Percentiles rank a stretch among this genome's conserved stretches.
Conservation (phyloP, 768 basidiomycete genomes). For the Hirschioporus abietinus region DNA sequence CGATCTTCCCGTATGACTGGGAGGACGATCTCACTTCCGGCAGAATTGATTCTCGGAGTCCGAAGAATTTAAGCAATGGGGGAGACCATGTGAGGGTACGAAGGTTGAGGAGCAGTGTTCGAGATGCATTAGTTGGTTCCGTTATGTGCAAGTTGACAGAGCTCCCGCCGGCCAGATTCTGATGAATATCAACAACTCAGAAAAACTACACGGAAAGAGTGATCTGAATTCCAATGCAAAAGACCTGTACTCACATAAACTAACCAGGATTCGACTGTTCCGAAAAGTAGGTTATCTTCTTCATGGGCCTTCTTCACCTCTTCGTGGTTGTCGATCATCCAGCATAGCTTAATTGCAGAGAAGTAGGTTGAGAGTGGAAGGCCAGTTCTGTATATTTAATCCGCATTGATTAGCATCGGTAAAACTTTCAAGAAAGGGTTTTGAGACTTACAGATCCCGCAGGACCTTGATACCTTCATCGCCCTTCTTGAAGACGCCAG, state of each 20-base stretch:
- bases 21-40: constrained; percentile 88
- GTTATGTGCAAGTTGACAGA: constrained; percentile 71
- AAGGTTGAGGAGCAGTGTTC: constrained; percentile 88
- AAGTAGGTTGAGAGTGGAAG: constrained; percentile 97
- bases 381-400: constrained; percentile 57
- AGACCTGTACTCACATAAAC: constrained; percentile 56
- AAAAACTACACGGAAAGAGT: constrained; percentile 4
- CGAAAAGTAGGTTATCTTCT: constrained; percentile 77
- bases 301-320: constrained; percentile 76
- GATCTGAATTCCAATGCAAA: neutral
- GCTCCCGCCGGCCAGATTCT: constrained; percentile 84
- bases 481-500: constrained; percentile 66
- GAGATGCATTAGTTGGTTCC: constrained; percentile 94
- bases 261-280: constrained; percentile 97
- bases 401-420: constrained; percentile 5
- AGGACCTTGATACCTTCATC: constrained; percentile 61
- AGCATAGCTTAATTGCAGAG: constrained; percentile 91
- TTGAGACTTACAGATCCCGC: constrained; percentile 53
- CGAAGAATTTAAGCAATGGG: constrained; percentile 83
- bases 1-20: constrained; percentile 83
- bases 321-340: constrained; percentile 89
- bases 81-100: constrained; percentile 79
- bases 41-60: constrained; percentile 67
- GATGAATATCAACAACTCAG: too few species aligned
- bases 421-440: constrained; percentile 1